A percentile compares a stretch with the other conserved stretches of the same genome.
Conservation (phyloP, 495 filamentous ascomycete species). For the Penicillium herquei region DNA sequence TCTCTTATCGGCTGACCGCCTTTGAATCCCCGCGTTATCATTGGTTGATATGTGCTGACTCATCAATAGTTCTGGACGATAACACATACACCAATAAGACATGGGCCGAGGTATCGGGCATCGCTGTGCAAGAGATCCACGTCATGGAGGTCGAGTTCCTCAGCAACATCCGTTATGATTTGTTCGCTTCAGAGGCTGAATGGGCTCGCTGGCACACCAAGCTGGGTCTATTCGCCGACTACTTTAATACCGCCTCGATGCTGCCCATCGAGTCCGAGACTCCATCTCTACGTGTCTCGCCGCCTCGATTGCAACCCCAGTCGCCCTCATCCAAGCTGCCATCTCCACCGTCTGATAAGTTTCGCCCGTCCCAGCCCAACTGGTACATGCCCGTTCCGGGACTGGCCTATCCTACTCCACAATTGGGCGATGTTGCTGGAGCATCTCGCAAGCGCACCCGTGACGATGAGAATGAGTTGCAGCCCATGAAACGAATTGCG, state of each 20-base stretch:
- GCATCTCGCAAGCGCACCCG: constrained; percentile 67
- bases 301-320: constrained; percentile 29
- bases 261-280: constrained; percentile 29
- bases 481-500: constrained; percentile 63
- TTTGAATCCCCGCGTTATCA: constrained; percentile 1
- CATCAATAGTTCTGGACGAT: constrained; percentile 76
- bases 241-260: constrained; percentile 65
- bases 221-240: constrained; percentile 74
- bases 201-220: constrained; percentile 86
- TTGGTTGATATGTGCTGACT: constrained; percentile 27
- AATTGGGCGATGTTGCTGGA: constrained; percentile 27
- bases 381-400: constrained; percentile 33
- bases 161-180: constrained; percentile 95
- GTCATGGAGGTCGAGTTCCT: constrained; percentile 99
- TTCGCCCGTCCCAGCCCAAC: constrained; percentile 28
- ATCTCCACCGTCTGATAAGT: constrained; percentile 47
- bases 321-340: constrained; percentile 49
- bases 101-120: constrained; percentile 97
- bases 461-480: constrained; percentile 63
- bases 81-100: constrained; percentile 99
- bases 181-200: constrained; percentile 76
- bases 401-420: constrained; percentile 26
- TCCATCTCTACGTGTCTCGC: constrained; percentile 34
- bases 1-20: constrained; percentile 27
- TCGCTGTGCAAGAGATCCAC: constrained; percentile 93